Conservation (phyloP, 805 yeast genomes). For the Ogataea dorogensis region DNA sequence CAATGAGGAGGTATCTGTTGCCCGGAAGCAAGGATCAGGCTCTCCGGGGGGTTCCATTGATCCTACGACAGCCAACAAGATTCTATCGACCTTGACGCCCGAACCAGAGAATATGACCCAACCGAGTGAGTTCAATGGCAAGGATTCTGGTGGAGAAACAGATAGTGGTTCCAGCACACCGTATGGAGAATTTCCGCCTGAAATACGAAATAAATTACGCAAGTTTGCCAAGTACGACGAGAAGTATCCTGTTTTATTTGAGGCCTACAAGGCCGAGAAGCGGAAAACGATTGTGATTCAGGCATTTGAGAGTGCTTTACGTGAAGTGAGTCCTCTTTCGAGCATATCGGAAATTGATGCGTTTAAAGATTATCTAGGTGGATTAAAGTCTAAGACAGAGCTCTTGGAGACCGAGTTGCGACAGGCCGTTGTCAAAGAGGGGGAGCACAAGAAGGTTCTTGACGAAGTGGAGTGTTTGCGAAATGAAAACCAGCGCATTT, state of each 20-base stretch:
- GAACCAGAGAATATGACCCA: constrained; percentile 43
- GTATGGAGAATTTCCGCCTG: constrained; percentile 48
- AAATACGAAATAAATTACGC: constrained; percentile 57
- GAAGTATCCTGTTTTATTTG: constrained; percentile 79
- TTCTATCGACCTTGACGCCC: constrained; percentile 46
- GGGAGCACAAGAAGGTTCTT: constrained; percentile 14
- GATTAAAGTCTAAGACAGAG: constrained; percentile 56
- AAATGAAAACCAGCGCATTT: too few species aligned
- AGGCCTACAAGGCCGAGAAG: constrained; percentile 84
- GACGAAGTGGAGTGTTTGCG: constrained; percentile 3
- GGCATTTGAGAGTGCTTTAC: constrained; percentile 64
- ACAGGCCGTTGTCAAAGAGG: constrained; percentile 35
- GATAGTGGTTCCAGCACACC: too few species aligned
- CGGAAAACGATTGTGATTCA: constrained; percentile 57
- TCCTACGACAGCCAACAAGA: constrained; percentile 28
- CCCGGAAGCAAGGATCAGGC: constrained; percentile 19
- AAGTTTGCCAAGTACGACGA: constrained; percentile 86
- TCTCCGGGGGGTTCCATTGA: constrained; percentile 21
- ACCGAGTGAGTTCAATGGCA: constrained; percentile 38
- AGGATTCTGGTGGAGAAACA: constrained; percentile 8
- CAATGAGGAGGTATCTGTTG: constrained; percentile 32
- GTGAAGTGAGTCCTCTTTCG: constrained; percentile 79
- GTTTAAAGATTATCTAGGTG: constrained; percentile 66
- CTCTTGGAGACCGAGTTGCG: constrained; percentile 67
- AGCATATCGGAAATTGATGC: constrained; percentile 70